Conservation (phyloP, 148 eudicot species). For the Persicaria maculosa region DNA sequence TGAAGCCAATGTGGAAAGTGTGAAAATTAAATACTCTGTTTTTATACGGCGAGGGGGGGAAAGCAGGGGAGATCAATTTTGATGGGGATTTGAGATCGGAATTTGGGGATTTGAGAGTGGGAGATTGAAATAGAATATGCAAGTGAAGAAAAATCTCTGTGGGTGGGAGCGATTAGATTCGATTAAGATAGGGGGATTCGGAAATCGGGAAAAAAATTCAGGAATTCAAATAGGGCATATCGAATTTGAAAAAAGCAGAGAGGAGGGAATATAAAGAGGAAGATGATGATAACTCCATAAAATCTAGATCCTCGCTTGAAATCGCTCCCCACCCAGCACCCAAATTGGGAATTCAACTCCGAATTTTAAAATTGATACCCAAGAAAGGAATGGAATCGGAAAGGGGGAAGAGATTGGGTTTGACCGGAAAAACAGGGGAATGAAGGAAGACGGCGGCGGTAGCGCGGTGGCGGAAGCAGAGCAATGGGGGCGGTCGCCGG, state of each 20-base stretch:
- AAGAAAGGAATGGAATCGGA: background rate
- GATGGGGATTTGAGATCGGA: conserved; percentile 4
- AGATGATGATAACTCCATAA: conserved; percentile 7
- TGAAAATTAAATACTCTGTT: background rate
- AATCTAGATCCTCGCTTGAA: background rate
- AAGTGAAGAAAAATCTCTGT: background rate
- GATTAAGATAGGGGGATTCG: conserved; percentile 10
- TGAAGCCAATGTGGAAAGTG: background rate
- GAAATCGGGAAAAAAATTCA: background rate
- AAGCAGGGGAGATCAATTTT: background rate
- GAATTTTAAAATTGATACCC: background rate
- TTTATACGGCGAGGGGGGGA: background rate
- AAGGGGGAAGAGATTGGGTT: background rate
- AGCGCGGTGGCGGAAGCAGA: background rate
- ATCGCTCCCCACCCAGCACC: background rate
- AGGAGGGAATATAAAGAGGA: background rate
- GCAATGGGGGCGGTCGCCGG: background rate
- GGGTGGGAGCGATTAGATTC: conserved; percentile 8
- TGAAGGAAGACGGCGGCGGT: background rate
- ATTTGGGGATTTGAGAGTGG: background rate
- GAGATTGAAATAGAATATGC: conserved; percentile 9
- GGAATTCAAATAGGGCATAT: background rate
- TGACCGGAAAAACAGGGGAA: background rate
- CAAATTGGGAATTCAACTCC: background rate
- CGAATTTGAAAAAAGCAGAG: conserved; percentile 2